Evolutionary conservation across 495 filamentous ascomycete genomes (phyloP).

Genomic region (Penicillium alfredii): DNA sequence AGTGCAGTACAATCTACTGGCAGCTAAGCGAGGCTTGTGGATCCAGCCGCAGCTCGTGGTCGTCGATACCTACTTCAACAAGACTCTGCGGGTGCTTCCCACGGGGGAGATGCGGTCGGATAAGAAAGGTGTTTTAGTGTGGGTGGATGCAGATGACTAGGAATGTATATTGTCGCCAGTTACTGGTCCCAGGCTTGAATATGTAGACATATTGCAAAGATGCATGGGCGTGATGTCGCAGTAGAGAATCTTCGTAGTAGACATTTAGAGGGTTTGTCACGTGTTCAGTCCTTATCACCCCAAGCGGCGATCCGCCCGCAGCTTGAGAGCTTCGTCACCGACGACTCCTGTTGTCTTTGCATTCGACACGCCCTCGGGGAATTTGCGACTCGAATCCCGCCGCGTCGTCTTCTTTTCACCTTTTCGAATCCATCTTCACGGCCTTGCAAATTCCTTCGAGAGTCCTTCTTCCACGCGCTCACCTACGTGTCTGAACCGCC

Average conservation of each 20-base stretch:
- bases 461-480: constrained; percentile 12
- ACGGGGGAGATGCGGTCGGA: constrained; percentile 67
- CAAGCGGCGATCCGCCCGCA: too few relatives aligned
- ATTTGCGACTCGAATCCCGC: neutral
- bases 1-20: constrained; percentile 63
- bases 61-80: constrained; percentile 84
- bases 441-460: too few relatives aligned
- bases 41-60: constrained; percentile 68
- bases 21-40: constrained; percentile 56
- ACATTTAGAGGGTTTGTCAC: constrained; percentile 20
- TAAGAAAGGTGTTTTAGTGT: constrained; percentile 65
- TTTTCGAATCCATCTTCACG: neutral
- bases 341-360: too few relatives aligned
- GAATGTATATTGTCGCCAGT: neutral
- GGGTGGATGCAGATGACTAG: constrained; percentile 51
- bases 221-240: too few relatives aligned
- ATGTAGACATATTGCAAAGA: too few relatives aligned
- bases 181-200: too few relatives aligned
- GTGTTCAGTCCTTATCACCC: constrained; percentile 32
- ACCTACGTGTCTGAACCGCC: constrained; percentile 16
- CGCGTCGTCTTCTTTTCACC: neutral
- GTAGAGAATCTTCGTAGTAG: too few relatives aligned
- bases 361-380: neutral
- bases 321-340: too few relatives aligned
- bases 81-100: constrained; percentile 66